A percentile compares a stretch with the other conserved stretches of the same genome.
Evolutionary conservation across 2,329 filamentous ascomycete species (phyloP).

Genomic region (Thermothelomyces thermophilus): DNA sequence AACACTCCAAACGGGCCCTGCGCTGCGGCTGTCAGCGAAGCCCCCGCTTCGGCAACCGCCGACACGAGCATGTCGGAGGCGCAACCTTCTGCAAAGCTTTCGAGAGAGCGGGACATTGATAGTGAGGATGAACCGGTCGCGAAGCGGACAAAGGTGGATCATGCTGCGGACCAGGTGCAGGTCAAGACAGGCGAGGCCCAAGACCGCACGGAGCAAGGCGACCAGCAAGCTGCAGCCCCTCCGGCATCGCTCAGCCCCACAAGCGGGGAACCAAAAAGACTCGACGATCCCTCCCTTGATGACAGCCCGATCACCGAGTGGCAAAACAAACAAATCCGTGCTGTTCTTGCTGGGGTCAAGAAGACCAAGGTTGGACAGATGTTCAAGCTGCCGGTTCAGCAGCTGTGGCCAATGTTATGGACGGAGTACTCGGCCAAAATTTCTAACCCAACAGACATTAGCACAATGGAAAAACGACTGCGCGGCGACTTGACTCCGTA

Average conservation of each 20-base stretch:
- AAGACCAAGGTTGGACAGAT: constrained; percentile 74
- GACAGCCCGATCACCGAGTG: constrained; percentile 48
- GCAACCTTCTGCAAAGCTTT: constrained; percentile 48
- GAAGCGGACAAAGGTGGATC: constrained; percentile 69
- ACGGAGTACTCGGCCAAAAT: constrained; percentile 64
- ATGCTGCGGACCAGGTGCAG: constrained; percentile 27
- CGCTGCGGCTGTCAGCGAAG: constrained; percentile 31
- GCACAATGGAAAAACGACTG: constrained; percentile 72
- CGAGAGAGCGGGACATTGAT: constrained; percentile 75
- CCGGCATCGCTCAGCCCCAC: constrained; percentile 26
- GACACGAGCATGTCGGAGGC: constrained; percentile 40
- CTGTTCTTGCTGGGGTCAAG: constrained; percentile 67
- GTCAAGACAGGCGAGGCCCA: constrained; percentile 28
- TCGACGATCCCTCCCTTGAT: constrained; percentile 39
- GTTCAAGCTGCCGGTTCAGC: constrained; percentile 72
- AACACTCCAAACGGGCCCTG: constrained; percentile 36
- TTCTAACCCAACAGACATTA: constrained; percentile 75
- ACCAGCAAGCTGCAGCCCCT: constrained; percentile 24
- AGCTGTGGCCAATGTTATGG: constrained; percentile 69
- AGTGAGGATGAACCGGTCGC: constrained; percentile 58
- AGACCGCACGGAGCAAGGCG: constrained; percentile 27
- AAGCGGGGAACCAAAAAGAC: constrained; percentile 31
- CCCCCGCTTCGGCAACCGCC: constrained; percentile 26
- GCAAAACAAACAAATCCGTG: constrained; percentile 57
- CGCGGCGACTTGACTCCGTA: constrained; percentile 58